Conservation (phyloP, 768 basidiomycete species). For the Russula lepida region DNA sequence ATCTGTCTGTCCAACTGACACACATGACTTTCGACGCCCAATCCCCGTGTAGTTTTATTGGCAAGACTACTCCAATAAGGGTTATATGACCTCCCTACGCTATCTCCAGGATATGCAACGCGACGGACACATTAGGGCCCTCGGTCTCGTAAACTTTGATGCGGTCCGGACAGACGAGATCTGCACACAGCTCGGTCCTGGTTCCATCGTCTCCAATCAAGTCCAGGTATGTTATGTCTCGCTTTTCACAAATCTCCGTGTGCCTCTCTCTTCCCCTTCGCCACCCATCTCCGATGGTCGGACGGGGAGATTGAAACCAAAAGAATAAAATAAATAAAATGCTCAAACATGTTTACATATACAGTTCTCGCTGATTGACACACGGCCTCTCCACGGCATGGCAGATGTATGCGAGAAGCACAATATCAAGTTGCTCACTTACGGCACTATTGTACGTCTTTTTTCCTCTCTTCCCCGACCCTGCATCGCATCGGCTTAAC, state of each 20-base stretch:
- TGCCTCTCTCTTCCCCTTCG: neutral
- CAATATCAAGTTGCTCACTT: slow-evolving; percentile 65
- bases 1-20: neutral
- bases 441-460: slow-evolving; percentile 63
- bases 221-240: slow-evolving; percentile 51
- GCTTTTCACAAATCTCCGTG: neutral
- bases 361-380: slow-evolving; percentile 78
- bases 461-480: slow-evolving; percentile 10
- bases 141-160: slow-evolving; percentile 82
- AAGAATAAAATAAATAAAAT: slow-evolving; percentile 1
- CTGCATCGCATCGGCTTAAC: slow-evolving; percentile 13
- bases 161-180: slow-evolving; percentile 68
- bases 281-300: neutral
- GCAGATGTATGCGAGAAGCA: slow-evolving; percentile 67
- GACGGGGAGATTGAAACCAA: neutral
- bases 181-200: slow-evolving; percentile 63
- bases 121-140: slow-evolving; percentile 50
- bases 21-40: neutral
- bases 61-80: slow-evolving; percentile 54
- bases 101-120: slow-evolving; percentile 51
- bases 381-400: slow-evolving; percentile 70
- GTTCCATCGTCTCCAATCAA: slow-evolving; percentile 72
- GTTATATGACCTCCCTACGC: slow-evolving; percentile 40
- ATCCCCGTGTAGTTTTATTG: slow-evolving; percentile 56
- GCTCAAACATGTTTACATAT: neutral